These are phyloP conservation scores for Seminavis robusta DNA, from an alignment of 108 stramenopile genomes.

Conservation along the genomic window DNA sequence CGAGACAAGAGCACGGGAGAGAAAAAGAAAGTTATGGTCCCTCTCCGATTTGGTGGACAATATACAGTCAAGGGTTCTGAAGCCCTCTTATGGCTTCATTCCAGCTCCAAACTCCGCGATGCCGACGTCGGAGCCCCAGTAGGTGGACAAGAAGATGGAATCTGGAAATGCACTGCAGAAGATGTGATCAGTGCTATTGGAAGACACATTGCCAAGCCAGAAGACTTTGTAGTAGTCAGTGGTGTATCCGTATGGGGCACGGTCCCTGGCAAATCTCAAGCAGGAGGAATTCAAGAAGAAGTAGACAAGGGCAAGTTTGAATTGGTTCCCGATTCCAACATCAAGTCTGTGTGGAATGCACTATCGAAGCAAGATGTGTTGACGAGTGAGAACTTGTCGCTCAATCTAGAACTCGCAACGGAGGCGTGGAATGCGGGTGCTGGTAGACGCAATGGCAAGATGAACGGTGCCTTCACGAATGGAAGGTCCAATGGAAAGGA, in stretches of 20 bases:
- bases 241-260: slow-evolving; percentile 52
- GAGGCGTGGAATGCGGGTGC: slow-evolving; percentile 51
- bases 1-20: slow-evolving; percentile 16
- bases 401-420: slow-evolving; percentile 32
- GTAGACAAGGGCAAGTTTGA: slow-evolving; percentile 62
- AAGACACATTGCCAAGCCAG: slow-evolving; percentile 42
- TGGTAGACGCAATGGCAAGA: background rate
- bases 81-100: slow-evolving; percentile 71
- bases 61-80: slow-evolving; percentile 60
- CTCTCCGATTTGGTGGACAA: slow-evolving; percentile 75
- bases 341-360: slow-evolving; percentile 38
- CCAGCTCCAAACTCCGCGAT: slow-evolving; percentile 43
- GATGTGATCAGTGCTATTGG: slow-evolving; percentile 55
- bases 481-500: background rate
- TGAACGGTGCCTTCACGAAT: background rate
- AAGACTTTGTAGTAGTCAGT: slow-evolving; percentile 69
- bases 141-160: slow-evolving; percentile 34
- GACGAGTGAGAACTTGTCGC: slow-evolving; percentile 38
- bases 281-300: slow-evolving; percentile 58
- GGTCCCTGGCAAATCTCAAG: slow-evolving; percentile 37
- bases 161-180: slow-evolving; percentile 66
- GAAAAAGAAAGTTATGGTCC: slow-evolving; percentile 26
- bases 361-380: slow-evolving; percentile 55
- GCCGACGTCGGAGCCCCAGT: slow-evolving; percentile 48
- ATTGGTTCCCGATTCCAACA: slow-evolving; percentile 34